phyloP scores from a whole-genome alignment of 2,329 filamentous ascomycete genomes.

The Colletotrichum eleusines region DNA sequence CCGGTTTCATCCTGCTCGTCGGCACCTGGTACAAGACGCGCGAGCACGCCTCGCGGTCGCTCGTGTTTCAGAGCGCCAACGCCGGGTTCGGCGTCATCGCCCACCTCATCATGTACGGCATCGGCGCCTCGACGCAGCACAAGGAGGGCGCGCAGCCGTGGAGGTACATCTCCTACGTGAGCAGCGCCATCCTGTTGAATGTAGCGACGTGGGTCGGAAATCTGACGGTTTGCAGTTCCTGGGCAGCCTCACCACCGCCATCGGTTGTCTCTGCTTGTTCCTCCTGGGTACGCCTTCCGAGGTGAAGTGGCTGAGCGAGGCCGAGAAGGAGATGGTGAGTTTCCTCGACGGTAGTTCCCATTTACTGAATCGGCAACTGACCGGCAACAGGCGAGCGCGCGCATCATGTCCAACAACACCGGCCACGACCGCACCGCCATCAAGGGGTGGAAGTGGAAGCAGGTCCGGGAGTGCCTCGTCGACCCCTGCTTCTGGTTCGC shows the following conservation, averaged over 20 bases:
- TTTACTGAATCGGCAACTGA: not conserved
- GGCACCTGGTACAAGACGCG: conserved; percentile 54
- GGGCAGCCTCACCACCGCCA: conserved; percentile 50
- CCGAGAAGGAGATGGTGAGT: conserved; percentile 51
- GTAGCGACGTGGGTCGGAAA: not conserved
- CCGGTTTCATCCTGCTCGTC: conserved; percentile 54
- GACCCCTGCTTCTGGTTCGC: conserved; percentile 55
- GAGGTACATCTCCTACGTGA: conserved; percentile 54
- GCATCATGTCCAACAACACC: conserved; percentile 53
- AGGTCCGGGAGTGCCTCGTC: conserved; percentile 51
- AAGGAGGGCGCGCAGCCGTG: conserved; percentile 50
- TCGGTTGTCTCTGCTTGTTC: conserved; percentile 50
- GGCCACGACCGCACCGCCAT: conserved; percentile 53
- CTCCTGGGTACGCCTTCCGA: conserved; percentile 54
- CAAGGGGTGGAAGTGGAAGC: conserved; percentile 54
- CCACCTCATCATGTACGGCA: conserved; percentile 52
- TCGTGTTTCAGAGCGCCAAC: conserved; percentile 38
- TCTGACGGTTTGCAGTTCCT: conserved; percentile 46
- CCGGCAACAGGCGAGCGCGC: conserved; percentile 44
- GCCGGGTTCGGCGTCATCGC: conserved; percentile 54
- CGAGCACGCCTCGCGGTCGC: conserved; percentile 45
- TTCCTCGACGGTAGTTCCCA: not conserved
- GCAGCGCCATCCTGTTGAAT: conserved; percentile 11
- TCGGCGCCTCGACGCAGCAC: conserved; percentile 49
- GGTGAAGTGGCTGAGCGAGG: conserved; percentile 51